Evolutionary conservation across 176 grass and related monocot genomes (phyloP).

Genomic region (Metroxylon sagu): DNA sequence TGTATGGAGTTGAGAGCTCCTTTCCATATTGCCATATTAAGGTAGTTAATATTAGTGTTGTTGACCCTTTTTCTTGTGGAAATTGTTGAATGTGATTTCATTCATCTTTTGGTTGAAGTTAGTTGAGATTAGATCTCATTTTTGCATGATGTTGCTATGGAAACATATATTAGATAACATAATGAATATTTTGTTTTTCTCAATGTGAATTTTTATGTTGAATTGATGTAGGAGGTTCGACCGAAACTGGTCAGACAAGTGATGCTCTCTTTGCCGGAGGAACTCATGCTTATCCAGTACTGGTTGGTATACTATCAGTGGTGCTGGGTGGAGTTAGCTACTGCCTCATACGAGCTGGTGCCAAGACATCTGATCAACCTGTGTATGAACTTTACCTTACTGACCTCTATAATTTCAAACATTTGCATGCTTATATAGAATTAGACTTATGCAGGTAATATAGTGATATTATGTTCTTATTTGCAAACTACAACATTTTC

Average conservation of each 20-base stretch:
- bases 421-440: not conserved
- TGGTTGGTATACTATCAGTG: conserved; percentile 17
- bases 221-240: conserved; percentile 7
- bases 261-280: not conserved
- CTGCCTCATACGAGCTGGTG: conserved; percentile 18
- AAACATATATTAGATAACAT: too few species aligned
- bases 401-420: not conserved
- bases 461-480: too few species aligned
- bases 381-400: conserved; percentile 6
- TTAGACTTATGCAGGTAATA: too few species aligned
- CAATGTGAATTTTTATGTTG: not conserved
- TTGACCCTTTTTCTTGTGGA: too few species aligned
- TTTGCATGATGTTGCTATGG: too few species aligned
- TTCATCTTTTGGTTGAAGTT: too few species aligned
- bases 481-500: too few species aligned
- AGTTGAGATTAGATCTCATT: too few species aligned
- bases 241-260: not conserved
- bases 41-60: too few species aligned
- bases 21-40: too few species aligned
- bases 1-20: too few species aligned
- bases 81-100: too few species aligned
- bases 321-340: conserved; percentile 16
- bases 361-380: conserved; percentile 17
- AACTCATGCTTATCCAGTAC: not conserved
- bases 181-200: not conserved